These are phyloP conservation scores for Hansfordia pulvinata DNA, from an alignment of 2,329 filamentous ascomycete genomes.

Conservation along the genomic window DNA sequence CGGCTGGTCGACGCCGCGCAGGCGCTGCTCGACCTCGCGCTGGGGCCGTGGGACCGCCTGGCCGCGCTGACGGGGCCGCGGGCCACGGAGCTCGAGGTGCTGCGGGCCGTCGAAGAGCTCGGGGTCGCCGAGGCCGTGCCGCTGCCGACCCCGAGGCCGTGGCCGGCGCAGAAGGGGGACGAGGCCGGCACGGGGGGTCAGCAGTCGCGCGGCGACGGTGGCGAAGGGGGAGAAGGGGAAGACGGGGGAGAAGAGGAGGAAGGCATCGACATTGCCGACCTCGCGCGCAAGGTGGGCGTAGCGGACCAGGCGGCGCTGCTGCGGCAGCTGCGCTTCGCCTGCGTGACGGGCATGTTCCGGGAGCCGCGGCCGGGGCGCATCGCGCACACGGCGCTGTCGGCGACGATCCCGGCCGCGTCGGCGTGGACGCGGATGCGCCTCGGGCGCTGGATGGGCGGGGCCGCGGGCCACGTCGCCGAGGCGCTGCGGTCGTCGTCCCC, in stretches of 20 bases:
- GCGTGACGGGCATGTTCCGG: slow-evolving; percentile 6
- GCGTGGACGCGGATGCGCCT: slow-evolving; percentile 3
- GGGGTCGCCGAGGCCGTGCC: slow-evolving; percentile 1
- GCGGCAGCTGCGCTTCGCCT: slow-evolving; percentile 6
- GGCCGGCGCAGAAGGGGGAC: too few relatives aligned
- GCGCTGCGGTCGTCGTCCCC: slow-evolving; percentile 4
- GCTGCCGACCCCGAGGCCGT: not conserved
- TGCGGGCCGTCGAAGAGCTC: not conserved
- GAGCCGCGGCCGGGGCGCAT: slow-evolving; percentile 3
- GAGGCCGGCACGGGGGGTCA: too few relatives aligned
- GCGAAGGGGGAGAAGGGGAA: not conserved
- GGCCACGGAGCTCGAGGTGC: not conserved
- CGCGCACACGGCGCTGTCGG: slow-evolving; percentile 6
- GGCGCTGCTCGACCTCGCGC: slow-evolving; percentile 1
- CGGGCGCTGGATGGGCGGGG: slow-evolving; percentile 2
- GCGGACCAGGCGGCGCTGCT: slow-evolving; percentile 1
- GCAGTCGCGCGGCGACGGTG: too few relatives aligned
- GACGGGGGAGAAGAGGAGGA: not conserved
- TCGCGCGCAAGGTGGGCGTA: slow-evolving; percentile 3
- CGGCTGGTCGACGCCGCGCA: slow-evolving; percentile 1
- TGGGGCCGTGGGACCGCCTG: slow-evolving; percentile 9
- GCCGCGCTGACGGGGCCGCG: slow-evolving; percentile 9
- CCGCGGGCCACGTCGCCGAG: slow-evolving; percentile 4
- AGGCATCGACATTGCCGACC: slow-evolving; percentile 2
- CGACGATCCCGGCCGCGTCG: slow-evolving; percentile 2